A percentile compares a stretch with the other conserved stretches of the same genome.
phyloP scores from a whole-genome alignment of 306 rosid genomes.

The Quercus parvula region DNA sequence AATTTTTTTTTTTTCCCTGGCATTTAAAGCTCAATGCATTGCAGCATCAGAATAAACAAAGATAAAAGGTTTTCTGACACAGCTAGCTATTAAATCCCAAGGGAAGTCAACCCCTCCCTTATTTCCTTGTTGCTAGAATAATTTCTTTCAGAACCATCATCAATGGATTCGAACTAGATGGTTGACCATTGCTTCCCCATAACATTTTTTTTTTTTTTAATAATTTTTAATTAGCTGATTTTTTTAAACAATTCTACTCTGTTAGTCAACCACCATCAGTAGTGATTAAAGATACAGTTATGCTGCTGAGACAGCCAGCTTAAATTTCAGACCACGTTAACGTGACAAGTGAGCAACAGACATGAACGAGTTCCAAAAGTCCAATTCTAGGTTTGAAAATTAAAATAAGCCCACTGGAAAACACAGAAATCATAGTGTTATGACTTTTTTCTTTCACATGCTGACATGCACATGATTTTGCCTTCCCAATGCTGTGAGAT shows the following conservation, averaged over 20 bases:
- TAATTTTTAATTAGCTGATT: too few relatives aligned
- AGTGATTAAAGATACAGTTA: neutral
- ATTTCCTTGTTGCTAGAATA: neutral
- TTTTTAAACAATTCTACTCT: neutral
- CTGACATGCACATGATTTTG: neutral
- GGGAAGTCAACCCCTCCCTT: neutral
- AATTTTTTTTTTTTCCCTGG: neutral
- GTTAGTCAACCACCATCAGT: conserved; percentile 14
- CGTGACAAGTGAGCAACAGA: neutral
- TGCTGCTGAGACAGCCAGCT: too few relatives aligned
- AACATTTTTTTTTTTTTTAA: neutral
- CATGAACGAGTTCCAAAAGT: neutral
- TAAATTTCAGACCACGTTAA: neutral
- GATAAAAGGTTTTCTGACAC: conserved; percentile 19
- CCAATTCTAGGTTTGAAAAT: neutral
- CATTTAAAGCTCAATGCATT: neutral
- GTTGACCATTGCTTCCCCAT: neutral
- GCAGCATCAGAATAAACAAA: neutral
- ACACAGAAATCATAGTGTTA: neutral
- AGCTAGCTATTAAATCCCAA: neutral
- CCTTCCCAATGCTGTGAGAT: neutral
- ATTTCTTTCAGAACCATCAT: neutral
- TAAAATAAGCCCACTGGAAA: neutral
- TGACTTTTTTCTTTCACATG: neutral
- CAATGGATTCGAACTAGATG: neutral